Evolutionary conservation across 345 rosid genomes (phyloP), one percentile per base, ranked within the genome.

Genomic region (Streptanthus diversifolius): DNA sequence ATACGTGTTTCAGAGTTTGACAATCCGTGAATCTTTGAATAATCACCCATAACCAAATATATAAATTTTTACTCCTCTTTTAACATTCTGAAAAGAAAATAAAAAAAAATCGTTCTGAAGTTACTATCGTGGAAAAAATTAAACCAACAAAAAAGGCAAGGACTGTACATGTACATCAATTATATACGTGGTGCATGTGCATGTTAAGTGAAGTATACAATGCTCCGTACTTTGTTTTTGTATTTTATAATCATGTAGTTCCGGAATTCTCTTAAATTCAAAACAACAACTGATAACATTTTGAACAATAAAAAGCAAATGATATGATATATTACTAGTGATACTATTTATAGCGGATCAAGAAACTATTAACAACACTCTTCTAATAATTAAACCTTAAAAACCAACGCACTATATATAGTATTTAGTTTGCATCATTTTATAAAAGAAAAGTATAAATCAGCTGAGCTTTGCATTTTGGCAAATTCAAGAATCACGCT

Each of bases 401-500:
- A n/a, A n/a, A n/a, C n/a, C n/a, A n/a, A n/a, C n/a, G n/a, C n/a
- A n/a, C n/a, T n/a, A n/a, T n/a, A n/a, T n/a, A n/a, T n/a, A n/a
- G n/a, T 58, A 45, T 22, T 58, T 71, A 49, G 7, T 52, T 21
- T 33, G 1, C 40, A 19, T 36, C 2, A 22, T 40, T 39, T 40
- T 9, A 17, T 2, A 6, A 2, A 18, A 18, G 7, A 57, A 30
- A 29, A 44, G 5, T 64, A 36, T 24, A 57, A 59, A 27, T 39
- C 33, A 60, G 19, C 39, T 3, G 0, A 49, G 22, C 55, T 51
- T 60, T 41, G 74, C 27, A 68, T 40, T 68, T 60, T 61, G 49
- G 58, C 64, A 61, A 52, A 43, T 35, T 63, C 75, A 63, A 76
- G 79, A 76, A 69, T 69, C 79, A 76, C 70, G 79, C 79, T 69